Percentiles rank a stretch among this genome's conserved stretches.
These are phyloP conservation scores for Claviceps quebecensis DNA, from an alignment of 2,329 filamentous ascomycete genomes.

Conservation along the genomic window DNA sequence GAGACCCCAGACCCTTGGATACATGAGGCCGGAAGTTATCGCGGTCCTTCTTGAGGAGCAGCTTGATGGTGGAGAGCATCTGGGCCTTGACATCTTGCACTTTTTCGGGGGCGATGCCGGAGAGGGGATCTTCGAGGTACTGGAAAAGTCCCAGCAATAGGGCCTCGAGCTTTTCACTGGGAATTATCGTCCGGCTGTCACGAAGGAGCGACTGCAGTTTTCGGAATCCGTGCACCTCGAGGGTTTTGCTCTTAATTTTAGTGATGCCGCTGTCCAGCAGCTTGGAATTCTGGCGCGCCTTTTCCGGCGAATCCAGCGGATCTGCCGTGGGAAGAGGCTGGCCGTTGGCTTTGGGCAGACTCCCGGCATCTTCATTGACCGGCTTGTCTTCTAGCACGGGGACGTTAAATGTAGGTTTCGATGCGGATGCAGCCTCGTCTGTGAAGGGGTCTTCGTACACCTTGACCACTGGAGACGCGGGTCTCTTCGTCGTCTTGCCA, in stretches of 20 bases:
- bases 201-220: constrained; percentile 63
- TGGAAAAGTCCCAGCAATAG: constrained; percentile 55
- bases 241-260: constrained; percentile 53
- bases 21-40: constrained; percentile 55
- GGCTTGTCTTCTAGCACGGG: constrained; percentile 46
- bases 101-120: constrained; percentile 45
- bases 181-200: constrained; percentile 48
- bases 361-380: constrained; percentile 40
- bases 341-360: constrained; percentile 14
- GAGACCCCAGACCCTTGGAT: constrained; percentile 50
- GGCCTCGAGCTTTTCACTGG: constrained; percentile 53
- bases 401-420: constrained; percentile 29
- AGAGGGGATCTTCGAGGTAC: constrained; percentile 51
- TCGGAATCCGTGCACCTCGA: constrained; percentile 73
- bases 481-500: background rate
- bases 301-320: constrained; percentile 27
- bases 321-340: constrained; percentile 9
- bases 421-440: constrained; percentile 26
- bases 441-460: constrained; percentile 52
- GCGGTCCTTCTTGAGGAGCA: constrained; percentile 54
- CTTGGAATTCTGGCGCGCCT: constrained; percentile 41
- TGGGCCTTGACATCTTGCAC: constrained; percentile 60
- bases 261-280: constrained; percentile 62
- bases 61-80: constrained; percentile 58
- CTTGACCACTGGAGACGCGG: constrained; percentile 21